phyloP scores from a whole-genome alignment of 2,329 filamentous ascomycete genomes.

The Talaromyces sp. region DNA sequence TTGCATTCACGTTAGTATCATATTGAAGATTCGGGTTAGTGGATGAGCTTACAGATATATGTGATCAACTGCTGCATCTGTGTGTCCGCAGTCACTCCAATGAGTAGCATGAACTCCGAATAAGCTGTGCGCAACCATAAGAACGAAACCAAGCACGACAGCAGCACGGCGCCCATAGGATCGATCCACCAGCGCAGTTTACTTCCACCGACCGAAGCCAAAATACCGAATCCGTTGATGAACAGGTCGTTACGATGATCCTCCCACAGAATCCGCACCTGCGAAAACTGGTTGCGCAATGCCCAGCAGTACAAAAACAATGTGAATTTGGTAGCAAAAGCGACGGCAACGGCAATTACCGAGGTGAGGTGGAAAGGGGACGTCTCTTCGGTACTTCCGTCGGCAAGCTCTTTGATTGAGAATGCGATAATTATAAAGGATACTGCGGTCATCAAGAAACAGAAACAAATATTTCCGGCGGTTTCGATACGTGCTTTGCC shows the following conservation, averaged over 20 bases:
- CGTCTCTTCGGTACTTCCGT: conserved; percentile 43
- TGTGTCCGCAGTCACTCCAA: conserved; percentile 81
- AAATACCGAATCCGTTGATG: conserved; percentile 88
- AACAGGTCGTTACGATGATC: conserved; percentile 97
- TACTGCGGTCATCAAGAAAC: conserved; percentile 90
- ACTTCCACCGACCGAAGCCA: conserved; percentile 84
- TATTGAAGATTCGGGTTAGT: background rate
- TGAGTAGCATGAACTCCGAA: conserved; percentile 81
- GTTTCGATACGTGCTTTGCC: conserved; percentile 94
- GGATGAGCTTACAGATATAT: conserved; percentile 64
- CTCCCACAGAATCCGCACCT: conserved; percentile 89
- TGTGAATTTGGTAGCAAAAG: conserved; percentile 75
- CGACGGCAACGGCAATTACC: conserved; percentile 75
- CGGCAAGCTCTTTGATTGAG: conserved; percentile 64
- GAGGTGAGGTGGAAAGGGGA: conserved; percentile 74
- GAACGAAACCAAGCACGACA: conserved; percentile 70
- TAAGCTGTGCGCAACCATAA: conserved; percentile 86
- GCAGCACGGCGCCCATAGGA: conserved; percentile 78
- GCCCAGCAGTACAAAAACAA: conserved; percentile 93
- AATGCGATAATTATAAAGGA: conserved; percentile 91
- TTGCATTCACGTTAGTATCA: background rate
- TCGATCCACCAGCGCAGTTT: conserved; percentile 95
- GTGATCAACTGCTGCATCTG: conserved; percentile 90
- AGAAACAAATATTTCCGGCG: conserved; percentile 92
- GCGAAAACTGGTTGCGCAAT: conserved; percentile 82